These are phyloP conservation scores for Chytriomyces sp. DNA, from an alignment of 192 early-diverging fungal species.

Conservation along the genomic window DNA sequence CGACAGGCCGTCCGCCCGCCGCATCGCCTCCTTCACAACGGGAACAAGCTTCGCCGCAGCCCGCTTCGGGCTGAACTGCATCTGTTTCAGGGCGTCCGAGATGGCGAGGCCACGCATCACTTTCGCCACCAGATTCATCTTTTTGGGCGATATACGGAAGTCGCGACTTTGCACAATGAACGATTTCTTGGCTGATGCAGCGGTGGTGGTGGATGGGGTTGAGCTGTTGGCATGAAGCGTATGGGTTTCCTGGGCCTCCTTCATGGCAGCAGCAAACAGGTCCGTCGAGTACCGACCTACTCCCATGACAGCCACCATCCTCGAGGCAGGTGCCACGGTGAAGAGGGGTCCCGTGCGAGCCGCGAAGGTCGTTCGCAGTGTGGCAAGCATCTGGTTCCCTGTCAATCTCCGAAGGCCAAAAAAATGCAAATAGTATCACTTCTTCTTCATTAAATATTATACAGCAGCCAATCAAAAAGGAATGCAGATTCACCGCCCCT, in stretches of 20 bases:
- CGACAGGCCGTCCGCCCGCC: conserved; percentile 27
- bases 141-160: conserved; percentile 43
- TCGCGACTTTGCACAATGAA: conserved; percentile 38
- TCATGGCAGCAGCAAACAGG: conserved; percentile 1
- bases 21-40: conserved; percentile 36
- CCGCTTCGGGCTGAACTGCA: conserved; percentile 47
- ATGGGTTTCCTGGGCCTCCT: not conserved
- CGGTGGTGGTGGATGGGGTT: not conserved
- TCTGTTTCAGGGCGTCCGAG: conserved; percentile 43
- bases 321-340: too few relatives aligned
- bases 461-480: too few relatives aligned
- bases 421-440: too few relatives aligned
- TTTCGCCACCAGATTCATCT: conserved; percentile 50
- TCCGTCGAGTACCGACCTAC: not conserved
- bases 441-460: too few relatives aligned
- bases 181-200: not conserved
- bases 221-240: not conserved
- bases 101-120: conserved; percentile 45
- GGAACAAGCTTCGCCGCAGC: conserved; percentile 36
- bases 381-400: too few relatives aligned
- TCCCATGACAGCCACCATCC: too few relatives aligned
- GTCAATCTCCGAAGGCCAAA: too few relatives aligned
- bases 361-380: too few relatives aligned
- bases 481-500: too few relatives aligned
- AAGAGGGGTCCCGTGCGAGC: too few relatives aligned